Evolutionary conservation across 2,329 filamentous ascomycete genomes (phyloP).

Genomic region (Exophiala sideris): DNA sequence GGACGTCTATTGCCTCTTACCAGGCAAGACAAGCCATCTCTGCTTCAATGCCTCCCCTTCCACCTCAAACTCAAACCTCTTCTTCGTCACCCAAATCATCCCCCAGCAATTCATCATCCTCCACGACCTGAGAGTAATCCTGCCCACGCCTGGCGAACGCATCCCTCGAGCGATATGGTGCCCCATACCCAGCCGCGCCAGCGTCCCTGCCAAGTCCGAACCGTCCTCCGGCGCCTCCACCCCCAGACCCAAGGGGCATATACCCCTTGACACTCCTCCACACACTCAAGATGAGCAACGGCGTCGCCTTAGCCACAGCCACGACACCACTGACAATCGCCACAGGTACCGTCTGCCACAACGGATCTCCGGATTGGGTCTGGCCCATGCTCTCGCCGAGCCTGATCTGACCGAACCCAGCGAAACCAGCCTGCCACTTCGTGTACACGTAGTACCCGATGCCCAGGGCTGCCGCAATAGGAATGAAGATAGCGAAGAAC

Average conservation of each 20-base stretch:
- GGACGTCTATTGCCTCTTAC: background rate
- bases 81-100: conserved; percentile 91
- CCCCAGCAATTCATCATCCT: conserved; percentile 89
- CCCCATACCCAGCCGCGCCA: conserved; percentile 28
- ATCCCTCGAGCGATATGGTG: conserved; percentile 80
- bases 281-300: conserved; percentile 67
- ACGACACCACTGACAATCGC: conserved; percentile 77
- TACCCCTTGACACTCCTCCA: conserved; percentile 63
- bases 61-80: conserved; percentile 31
- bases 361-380: conserved; percentile 58
- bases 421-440: conserved; percentile 62
- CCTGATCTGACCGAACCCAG: conserved; percentile 87
- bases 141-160: conserved; percentile 82
- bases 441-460: conserved; percentile 70
- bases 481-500: conserved; percentile 80
- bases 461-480: conserved; percentile 66
- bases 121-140: conserved; percentile 76
- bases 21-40: background rate
- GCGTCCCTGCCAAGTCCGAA: conserved; percentile 44
- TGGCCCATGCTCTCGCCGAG: conserved; percentile 63
- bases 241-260: conserved; percentile 49
- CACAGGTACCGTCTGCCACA: conserved; percentile 80
- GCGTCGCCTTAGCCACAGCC: conserved; percentile 66
- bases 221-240: conserved; percentile 38
- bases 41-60: background rate